These are phyloP conservation scores for Populus simonii DNA, from an alignment of 345 rosid species.

Conservation along the genomic window DNA sequence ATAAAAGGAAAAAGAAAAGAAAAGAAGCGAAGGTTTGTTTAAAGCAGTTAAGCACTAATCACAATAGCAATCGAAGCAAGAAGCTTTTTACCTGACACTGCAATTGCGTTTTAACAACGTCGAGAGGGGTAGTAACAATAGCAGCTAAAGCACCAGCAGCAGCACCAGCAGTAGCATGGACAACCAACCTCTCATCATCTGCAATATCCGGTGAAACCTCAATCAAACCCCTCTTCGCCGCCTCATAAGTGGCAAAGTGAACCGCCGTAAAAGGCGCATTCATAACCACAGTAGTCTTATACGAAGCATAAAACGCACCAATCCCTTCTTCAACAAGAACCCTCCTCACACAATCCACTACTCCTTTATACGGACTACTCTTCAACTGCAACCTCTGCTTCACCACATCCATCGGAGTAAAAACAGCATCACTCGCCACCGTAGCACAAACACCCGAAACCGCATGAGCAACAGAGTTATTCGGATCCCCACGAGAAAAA, in stretches of 20 bases:
- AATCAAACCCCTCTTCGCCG: slow-evolving; percentile 21
- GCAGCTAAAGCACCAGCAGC: slow-evolving; percentile 31
- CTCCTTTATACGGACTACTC: slow-evolving; percentile 24
- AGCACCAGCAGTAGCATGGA: slow-evolving; percentile 30
- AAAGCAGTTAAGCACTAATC: neutral
- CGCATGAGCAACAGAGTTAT: slow-evolving; percentile 19
- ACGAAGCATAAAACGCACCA: slow-evolving; percentile 21
- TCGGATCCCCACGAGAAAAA: slow-evolving; percentile 15
- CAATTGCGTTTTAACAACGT: slow-evolving; percentile 29
- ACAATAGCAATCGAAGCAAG: neutral
- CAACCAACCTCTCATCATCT: slow-evolving; percentile 15
- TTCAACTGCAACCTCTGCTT: slow-evolving; percentile 29
- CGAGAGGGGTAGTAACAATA: slow-evolving; percentile 27
- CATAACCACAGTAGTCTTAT: slow-evolving; percentile 27
- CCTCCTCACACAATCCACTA: slow-evolving; percentile 18
- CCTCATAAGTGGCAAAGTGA: slow-evolving; percentile 26
- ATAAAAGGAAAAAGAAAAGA: neutral
- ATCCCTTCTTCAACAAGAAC: slow-evolving; percentile 20
- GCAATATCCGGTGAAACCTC: slow-evolving; percentile 20
- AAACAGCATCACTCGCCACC: slow-evolving; percentile 27
- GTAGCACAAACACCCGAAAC: slow-evolving; percentile 25
- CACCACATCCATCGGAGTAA: slow-evolving; percentile 31
- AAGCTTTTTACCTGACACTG: slow-evolving; percentile 20
- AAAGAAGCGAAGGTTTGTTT: neutral
- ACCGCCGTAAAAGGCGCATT: slow-evolving; percentile 32